A percentile compares a stretch with the other conserved stretches of the same genome.
phyloP scores from a whole-genome alignment of 768 basidiomycete species.

The Mycena maculata region DNA sequence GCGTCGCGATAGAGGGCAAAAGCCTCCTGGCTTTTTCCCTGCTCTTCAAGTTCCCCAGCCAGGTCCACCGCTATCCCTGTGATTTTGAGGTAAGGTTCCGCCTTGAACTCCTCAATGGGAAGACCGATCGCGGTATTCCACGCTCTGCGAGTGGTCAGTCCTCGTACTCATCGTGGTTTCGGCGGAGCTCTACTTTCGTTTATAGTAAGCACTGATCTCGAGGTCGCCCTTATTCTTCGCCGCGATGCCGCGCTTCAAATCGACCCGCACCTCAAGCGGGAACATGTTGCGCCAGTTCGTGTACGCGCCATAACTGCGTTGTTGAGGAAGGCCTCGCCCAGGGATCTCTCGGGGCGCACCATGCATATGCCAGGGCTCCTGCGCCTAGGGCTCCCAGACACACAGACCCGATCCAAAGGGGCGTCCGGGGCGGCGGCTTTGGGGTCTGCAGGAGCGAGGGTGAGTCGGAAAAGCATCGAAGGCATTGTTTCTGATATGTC shows the following conservation, averaged over 20 bases:
- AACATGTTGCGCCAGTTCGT: conserved; percentile 26
- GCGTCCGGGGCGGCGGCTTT: not conserved
- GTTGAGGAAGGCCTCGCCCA: not conserved
- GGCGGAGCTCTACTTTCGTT: conserved; percentile 19
- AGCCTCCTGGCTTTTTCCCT: conserved; percentile 34
- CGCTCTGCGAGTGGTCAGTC: conserved; percentile 47
- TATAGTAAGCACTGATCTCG: conserved; percentile 23
- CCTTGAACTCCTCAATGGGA: conserved; percentile 31
- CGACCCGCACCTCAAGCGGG: conserved; percentile 25
- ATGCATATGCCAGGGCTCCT: conserved; percentile 16
- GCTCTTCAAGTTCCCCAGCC: conserved; percentile 55
- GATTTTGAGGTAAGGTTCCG: conserved; percentile 60
- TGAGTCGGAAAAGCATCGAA: not conserved
- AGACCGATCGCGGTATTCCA: conserved; percentile 56
- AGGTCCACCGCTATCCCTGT: conserved; percentile 61
- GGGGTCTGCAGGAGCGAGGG: not conserved
- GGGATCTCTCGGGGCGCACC: not conserved
- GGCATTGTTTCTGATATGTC: too few species aligned
- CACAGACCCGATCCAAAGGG: not conserved
- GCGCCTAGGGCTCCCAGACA: not conserved
- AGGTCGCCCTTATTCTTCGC: conserved; percentile 26
- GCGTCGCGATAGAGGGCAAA: conserved; percentile 26
- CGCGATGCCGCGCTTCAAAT: conserved; percentile 30
- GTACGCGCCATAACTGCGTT: conserved; percentile 24
- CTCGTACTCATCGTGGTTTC: not conserved